Conservation (phyloP, 345 rosid genomes). For the Gossypium ekmanianum region DNA sequence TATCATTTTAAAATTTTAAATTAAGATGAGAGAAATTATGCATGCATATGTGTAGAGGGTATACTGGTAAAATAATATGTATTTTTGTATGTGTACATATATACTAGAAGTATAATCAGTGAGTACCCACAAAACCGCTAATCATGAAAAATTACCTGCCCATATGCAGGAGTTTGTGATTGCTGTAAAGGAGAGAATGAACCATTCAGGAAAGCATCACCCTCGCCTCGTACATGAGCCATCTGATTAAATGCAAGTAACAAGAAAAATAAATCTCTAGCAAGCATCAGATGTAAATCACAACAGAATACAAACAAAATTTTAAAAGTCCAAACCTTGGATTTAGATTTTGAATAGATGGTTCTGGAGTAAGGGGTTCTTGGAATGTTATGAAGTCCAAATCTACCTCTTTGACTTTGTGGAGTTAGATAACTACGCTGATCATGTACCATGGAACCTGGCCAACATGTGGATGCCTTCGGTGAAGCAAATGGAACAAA, state of each 20-base stretch:
- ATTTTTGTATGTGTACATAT: background rate
- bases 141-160: constrained; percentile 47
- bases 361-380: constrained; percentile 82
- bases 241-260: constrained; percentile 28
- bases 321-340: constrained; percentile 45
- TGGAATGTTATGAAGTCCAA: constrained; percentile 56
- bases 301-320: constrained; percentile 1
- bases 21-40: too few species aligned
- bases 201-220: constrained; percentile 33
- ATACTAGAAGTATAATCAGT: background rate
- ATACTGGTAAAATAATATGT: background rate
- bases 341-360: constrained; percentile 58
- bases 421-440: constrained; percentile 57
- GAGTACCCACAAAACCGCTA: background rate
- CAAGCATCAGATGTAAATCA: constrained; percentile 4
- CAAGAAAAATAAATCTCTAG: constrained; percentile 17
- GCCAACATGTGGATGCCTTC: constrained; percentile 69
- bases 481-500: constrained; percentile 45
- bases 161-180: constrained; percentile 40
- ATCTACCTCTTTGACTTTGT: constrained; percentile 56
- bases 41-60: background rate
- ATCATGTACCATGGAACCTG: constrained; percentile 74
- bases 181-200: constrained; percentile 46
- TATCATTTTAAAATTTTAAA: background rate
- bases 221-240: constrained; percentile 43